Evolutionary conservation across 495 filamentous ascomycete genomes (phyloP), one percentile per base, ranked within the genome.

Genomic region (Aspergillus asperescens): DNA sequence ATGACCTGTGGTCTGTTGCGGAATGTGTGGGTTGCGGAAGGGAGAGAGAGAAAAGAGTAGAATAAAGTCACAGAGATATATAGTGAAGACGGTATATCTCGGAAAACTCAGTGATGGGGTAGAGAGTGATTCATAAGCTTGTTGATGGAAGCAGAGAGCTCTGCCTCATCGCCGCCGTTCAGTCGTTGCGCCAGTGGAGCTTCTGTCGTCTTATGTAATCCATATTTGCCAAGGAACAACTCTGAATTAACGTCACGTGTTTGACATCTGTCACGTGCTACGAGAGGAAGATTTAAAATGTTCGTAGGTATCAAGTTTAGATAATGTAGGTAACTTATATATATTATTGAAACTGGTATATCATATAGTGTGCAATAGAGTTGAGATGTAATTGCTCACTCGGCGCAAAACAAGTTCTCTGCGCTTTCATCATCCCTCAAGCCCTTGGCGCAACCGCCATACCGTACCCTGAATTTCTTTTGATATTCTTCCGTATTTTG

Each of bases 121-220:
- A 55, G 45, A 48, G 41, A 60, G 59, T 63, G 59, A 58, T 64
- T 68, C 60, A 52, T 67, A 63, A 72, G 71, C 66, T 74, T 69
- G 67, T 65, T 64, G 65, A 68, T 67, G 64, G 62, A 64, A 61
- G 54, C 62, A 67, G 60, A 67, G 69, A 69, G 66, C 64, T 64
- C 62, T 60, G 50, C 41, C 51, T 38, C 27, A 57, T 57, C 59
- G 48, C 56, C 58, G 61, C 61, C 53, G 58, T 56, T 59, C 50
- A 50, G 60, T 45, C 47, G 61, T 63, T 61, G 59, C 61, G 57
- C 58, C 50, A 64, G 68, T 69, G 69, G 66, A 74, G 70, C 70
- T 74, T 49, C 57, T 62, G 56, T 37, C 43, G 46, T 58, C 52
- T 72, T 74, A 73, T 59, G 56, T 74, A 70, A 74, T 38, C 38